Percentiles rank a stretch among this genome's conserved stretches.
Conservation (phyloP, 1,284 basidiomycete genomes). For the Naganishia sp. region DNA sequence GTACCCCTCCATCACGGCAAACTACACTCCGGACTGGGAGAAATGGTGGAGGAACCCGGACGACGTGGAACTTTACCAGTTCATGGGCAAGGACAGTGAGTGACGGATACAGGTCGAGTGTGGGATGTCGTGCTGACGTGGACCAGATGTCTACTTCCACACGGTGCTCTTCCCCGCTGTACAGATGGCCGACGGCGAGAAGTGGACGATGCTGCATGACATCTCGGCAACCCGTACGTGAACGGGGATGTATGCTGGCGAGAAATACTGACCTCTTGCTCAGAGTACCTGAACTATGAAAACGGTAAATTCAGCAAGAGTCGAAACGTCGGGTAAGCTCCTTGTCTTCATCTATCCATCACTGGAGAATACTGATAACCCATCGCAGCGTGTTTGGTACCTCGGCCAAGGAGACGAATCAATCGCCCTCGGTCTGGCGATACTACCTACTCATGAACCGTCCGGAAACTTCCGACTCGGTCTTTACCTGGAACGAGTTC, state of each 20-base stretch:
- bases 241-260: conserved; percentile 50
- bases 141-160: conserved; percentile 89
- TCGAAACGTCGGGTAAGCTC: conserved; percentile 72
- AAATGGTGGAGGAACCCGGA: conserved; percentile 96
- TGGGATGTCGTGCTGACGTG: conserved; percentile 41
- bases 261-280: conserved; percentile 44
- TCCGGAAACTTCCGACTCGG: conserved; percentile 90
- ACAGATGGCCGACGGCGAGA: conserved; percentile 81
- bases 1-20: conserved; percentile 96
- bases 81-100: conserved; percentile 93
- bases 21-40: conserved; percentile 92
- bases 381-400: conserved; percentile 80
- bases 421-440: conserved; percentile 92
- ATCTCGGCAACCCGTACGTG: conserved; percentile 84
- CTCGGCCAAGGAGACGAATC: conserved; percentile 87
- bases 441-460: conserved; percentile 93
- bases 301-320: conserved; percentile 99
- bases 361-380: not conserved
- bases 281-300: conserved; percentile 98
- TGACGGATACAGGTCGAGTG: conserved; percentile 10
- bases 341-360: not conserved
- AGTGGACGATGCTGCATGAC: conserved; percentile 94
- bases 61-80: conserved; percentile 91
- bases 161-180: conserved; percentile 93
- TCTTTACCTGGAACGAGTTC: conserved; percentile 97